Evolutionary conservation across 2,329 filamentous ascomycete genomes (phyloP).

Genomic region (Xylaria sp.): DNA sequence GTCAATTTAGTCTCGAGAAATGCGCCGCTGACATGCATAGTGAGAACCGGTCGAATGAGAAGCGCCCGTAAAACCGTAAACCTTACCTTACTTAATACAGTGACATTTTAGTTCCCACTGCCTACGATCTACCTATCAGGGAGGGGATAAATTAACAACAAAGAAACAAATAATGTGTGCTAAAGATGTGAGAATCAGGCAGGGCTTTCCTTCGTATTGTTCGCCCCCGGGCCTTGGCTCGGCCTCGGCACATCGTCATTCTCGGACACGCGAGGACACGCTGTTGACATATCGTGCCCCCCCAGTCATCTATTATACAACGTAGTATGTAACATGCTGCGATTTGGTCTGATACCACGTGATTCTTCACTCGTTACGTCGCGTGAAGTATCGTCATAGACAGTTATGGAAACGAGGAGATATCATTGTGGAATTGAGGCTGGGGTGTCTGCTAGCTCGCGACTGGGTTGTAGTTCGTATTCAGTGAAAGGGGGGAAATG

Average conservation of each 20-base stretch:
- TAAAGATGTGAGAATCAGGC: too few species aligned
- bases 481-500: neutral
- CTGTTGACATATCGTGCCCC: neutral
- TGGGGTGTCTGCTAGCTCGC: neutral
- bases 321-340: neutral
- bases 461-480: neutral
- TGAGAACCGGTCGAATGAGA: neutral
- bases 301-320: too few species aligned
- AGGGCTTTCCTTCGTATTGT: neutral
- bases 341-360: neutral
- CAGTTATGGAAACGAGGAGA: neutral
- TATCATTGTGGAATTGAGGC: neutral
- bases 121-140: neutral
- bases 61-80: neutral
- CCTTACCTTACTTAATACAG: too few species aligned
- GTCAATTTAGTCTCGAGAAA: neutral
- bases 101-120: neutral
- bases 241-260: constrained; percentile 17
- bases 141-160: too few species aligned
- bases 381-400: neutral
- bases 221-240: constrained; percentile 9
- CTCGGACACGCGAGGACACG: constrained; percentile 7
- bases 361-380: constrained; percentile 11
- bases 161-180: too few species aligned
- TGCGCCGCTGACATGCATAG: constrained; percentile 18